Base-by-base conservation (phyloP, 2,329 filamentous ascomycete genomes). In the Hymenoscyphus occultus region DNA sequence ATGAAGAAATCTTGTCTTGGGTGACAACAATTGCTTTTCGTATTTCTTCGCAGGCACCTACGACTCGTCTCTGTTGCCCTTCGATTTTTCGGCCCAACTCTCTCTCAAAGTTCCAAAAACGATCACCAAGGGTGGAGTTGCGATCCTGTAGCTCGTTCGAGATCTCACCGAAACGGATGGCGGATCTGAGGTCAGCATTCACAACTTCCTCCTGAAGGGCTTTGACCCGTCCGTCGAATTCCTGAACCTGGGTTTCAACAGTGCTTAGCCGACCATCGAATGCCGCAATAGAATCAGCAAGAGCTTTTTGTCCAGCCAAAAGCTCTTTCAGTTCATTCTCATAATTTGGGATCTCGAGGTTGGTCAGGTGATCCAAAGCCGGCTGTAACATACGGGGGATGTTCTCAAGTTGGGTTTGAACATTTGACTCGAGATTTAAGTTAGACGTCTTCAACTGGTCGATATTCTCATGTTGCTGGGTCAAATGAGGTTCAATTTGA, bases 141-240 rank as follows among this genome's bases (percentile, higher is more conserved):
- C 70, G 64, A 31, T 71, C 70, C 35, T 70, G 70, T 10, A 71
- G 63, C 51, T 71, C 70, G 61, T 71, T 71, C 9, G 67, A 69
- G n/a, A 71, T 60, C 35, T 71, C 70, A 10, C 70, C 70, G 54
- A 71, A 71, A 3, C 70, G 59, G 22, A 71, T 67, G 12, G 70
- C 70, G 13, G 70, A 69, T 51, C 69, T 62, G 42, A 71, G 45
- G 59, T 71, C 70, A 5, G 67, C 66, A 62, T 66, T 67, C 4
- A 66, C 66, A 13, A 69, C 63, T 48, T 65, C 60, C 13, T 67
- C 66, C 31, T 69, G 66, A 12, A 71, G 61, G 56, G 62, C 61
- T 14, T 68, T 63, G 14, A 68, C 56, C 14, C 64, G 66, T 19
- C 66, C 64, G 13, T 68, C 68, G 39, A 70, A 56, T 5, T 64